Base-by-base conservation (phyloP, 176 grass and related monocot species). In the Otatea glauca region DNA sequence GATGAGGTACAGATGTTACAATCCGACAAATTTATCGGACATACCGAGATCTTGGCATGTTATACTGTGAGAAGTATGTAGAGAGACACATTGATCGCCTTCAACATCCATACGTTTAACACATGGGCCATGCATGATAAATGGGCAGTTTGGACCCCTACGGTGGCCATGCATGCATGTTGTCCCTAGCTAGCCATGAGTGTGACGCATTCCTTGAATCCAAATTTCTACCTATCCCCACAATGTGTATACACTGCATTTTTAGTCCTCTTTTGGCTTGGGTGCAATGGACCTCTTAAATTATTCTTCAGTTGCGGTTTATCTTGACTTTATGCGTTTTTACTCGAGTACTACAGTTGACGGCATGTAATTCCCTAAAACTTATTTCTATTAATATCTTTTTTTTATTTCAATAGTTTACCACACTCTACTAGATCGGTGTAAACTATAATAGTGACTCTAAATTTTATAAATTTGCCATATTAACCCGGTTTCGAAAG, bases 11-110 rank as follows among this genome's bases (percentile, higher is more conserved):
- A 43, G 38, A 63, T 18, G 38, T 23, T 60, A 15, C 53, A 62
- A 56, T 18, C 55, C 7, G 55, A 83, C 80, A 83, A 72, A 83
- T 20, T 71, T 47, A 55, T 65, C 24, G 80, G 66, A 72, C 74
- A 78, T 78, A 37, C 45, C 86, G 38, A 83, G 54, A 83, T 77
- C 70, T 81, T 87, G 77, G 24, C 48, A 12, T 25, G 59, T 74
- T 20, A 54, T 65, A 39, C 3, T 23, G 5, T 38, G n/a, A 48
- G 5, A 2, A 9, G 44, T 73, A 34, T n/a, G 21, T 15, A 65
- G 64, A 35, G 64, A 24, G 65, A 72, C 86, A 72, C 66, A 50
- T 35, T 25, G 68, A 80, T 73, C 68, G 23, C 43, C 65, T 70
- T 71, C 86, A 5, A 70, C 55, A 72, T 71, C 79, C 66, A 70